phyloP scores from a whole-genome alignment of 495 filamentous ascomycete genomes.

The Aspergillus campestris region DNA sequence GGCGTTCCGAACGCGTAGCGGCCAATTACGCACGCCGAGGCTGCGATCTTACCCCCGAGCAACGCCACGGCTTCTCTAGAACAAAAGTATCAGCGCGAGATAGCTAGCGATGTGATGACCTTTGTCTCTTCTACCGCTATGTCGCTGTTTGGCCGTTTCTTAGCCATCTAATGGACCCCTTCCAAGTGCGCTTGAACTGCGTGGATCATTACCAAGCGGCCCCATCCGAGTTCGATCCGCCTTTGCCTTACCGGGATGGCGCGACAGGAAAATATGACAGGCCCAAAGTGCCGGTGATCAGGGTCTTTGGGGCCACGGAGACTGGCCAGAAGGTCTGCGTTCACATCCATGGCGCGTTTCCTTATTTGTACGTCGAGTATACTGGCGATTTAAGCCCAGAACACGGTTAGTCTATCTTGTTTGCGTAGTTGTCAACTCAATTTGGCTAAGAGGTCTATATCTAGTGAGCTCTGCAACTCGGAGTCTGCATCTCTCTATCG shows the following conservation, averaged over 20 bases:
- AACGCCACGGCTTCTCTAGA: too few relatives aligned
- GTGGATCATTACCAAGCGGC: conserved; percentile 83
- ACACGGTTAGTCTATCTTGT: conserved; percentile 44
- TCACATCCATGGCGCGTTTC: conserved; percentile 92
- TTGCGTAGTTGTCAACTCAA: background rate
- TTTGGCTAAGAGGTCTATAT: conserved; percentile 6
- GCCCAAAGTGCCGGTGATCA: conserved; percentile 75
- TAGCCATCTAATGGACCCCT: conserved; percentile 47
- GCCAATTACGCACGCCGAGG: conserved; percentile 8
- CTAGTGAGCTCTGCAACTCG: conserved; percentile 63
- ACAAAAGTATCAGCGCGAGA: conserved; percentile 5
- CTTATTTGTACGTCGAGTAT: conserved; percentile 90
- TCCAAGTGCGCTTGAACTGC: conserved; percentile 86
- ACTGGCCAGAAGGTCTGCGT: conserved; percentile 94
- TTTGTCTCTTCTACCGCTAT: conserved; percentile 12
- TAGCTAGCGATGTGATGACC: background rate
- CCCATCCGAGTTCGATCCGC: conserved; percentile 75
- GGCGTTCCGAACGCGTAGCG: conserved; percentile 16
- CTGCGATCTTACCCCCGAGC: too few relatives aligned
- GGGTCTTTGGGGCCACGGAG: conserved; percentile 89
- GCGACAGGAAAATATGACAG: conserved; percentile 43
- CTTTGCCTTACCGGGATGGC: conserved; percentile 50
- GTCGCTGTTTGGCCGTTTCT: conserved; percentile 18
- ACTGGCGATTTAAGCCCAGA: conserved; percentile 56
- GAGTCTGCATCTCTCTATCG: conserved; percentile 69